Base-by-base conservation (phyloP, 2,329 filamentous ascomycete species). In the Fusarium incarnatum region DNA sequence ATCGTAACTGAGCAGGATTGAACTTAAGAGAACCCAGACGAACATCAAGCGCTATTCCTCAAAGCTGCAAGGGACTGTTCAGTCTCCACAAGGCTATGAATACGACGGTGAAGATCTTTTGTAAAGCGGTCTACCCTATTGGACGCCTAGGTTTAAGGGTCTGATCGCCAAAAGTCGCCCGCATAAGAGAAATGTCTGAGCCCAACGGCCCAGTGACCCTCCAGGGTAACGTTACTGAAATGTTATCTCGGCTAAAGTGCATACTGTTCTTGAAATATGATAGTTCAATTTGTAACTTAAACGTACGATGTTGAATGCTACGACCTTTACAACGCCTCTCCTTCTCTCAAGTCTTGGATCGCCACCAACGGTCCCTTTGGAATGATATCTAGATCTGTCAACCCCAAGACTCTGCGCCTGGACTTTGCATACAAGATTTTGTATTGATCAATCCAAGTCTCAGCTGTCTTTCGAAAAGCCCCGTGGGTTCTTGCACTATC, bases 381-480 rank as follows among this genome's bases (percentile, higher is more conserved):
- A 2, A 79, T 56, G 12, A 81, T 75, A 9, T 79, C 42, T 0
- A 76, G 74, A 5, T 68, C 73, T 2, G 68, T 72, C 6, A 76
- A 68, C 1, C 75, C 76, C 10, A 76, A 57, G 13, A 80, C 62
- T 46, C 64, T 76, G 1, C 70, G 64, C 28, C 76, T 71, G 0
- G 76, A 67, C 1, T 55, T 45, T 0, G 74, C 72, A 44, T 82
- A 82, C 0, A 77, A 75, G 2, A 47, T 8, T 4, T 70, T 76
- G n/a, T 81, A 82, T 0, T 62, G 41, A 5, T 64, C 65, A 7
- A 81, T 75, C 71, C 76, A 80, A 3, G 92, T 92, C 60, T 89
- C 79, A 0, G 91, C 93, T 15, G 92, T 93, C 28, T 87, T 84
- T 46, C 84, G 83, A 77, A 94, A 94, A 0, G 91, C 91, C 0